Evolutionary conservation across 1,139 yeast species (phyloP), one percentile per base, ranked within the genome.

Genomic region (Sugiyamaella novakii): DNA sequence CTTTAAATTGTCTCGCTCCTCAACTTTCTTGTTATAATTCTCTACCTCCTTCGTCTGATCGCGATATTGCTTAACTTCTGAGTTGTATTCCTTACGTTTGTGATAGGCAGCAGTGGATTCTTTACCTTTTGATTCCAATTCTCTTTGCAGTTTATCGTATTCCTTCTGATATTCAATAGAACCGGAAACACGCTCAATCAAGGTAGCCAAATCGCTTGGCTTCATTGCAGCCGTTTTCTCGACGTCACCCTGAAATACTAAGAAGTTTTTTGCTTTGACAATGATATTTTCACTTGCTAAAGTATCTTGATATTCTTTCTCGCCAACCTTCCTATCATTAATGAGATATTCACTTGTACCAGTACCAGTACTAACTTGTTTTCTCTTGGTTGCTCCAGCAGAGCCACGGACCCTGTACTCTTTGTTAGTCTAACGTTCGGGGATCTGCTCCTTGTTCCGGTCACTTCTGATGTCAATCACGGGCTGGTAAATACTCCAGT

Each of bases 181-280:
- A 0, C 97, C 96, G 54, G 95, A 84, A 24, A 92, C 81, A 21
- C 81, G 82, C 67, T 92, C 99, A 49, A 94, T 72, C 55, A 91
- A 69, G 43, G 72, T 76, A 2, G 95, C 80, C 53, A 92, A 73
- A 42, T 88, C 96, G 37, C 70, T 69, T 0, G 98, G 81, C 0
- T 92, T 81, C 64, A 91, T 96, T 1, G 95, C 78, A 0, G 98
- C 98, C 46, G 92, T 83, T 58, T 84, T 85, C 65, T 92, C 98
- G 42, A 92, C 95, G 64, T 92, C 98, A 50, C 98, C 98, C 71
- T 92, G 98, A 65, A 92, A 91, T 12, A 94, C 98, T 55, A 92
- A 71, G 63, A 92, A 92, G 66, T 94, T 91, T 61, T 91, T 79
- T 1, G 97, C 97, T 63, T 87, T 87, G 56, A 89, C 85, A 54